phyloP scores from a whole-genome alignment of 2,329 filamentous ascomycete genomes.

The Saccharata proteae region DNA sequence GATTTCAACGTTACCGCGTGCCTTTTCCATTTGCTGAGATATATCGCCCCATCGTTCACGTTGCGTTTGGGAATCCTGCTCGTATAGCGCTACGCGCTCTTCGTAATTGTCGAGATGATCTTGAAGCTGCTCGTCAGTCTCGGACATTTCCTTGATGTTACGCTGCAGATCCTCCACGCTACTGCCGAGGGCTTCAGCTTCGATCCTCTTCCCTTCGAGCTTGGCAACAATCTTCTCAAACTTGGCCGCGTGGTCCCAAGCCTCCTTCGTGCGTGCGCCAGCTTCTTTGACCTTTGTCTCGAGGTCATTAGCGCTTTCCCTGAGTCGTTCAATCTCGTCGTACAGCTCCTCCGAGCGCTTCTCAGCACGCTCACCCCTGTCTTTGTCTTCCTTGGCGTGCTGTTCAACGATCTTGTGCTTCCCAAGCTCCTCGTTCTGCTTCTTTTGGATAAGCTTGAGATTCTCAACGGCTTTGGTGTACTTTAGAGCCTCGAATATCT shows the following conservation, averaged over 20 bases:
- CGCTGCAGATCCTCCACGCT: conserved; percentile 58
- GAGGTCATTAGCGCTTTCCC: conserved; percentile 15
- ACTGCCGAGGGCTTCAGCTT: conserved; percentile 56
- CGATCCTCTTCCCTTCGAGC: conserved; percentile 63
- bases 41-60: conserved; percentile 55
- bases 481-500: conserved; percentile 94
- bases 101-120: conserved; percentile 66
- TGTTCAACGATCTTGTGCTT: conserved; percentile 63
- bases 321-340: conserved; percentile 47
- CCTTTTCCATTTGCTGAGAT: conserved; percentile 36
- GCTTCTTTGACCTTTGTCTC: conserved; percentile 22
- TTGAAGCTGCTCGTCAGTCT: conserved; percentile 66
- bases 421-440: conserved; percentile 62
- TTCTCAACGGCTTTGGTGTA: conserved; percentile 97
- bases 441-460: conserved; percentile 76
- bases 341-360: conserved; percentile 47
- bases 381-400: conserved; percentile 72
- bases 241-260: conserved; percentile 59
- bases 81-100: conserved; percentile 54
- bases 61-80: conserved; percentile 50
- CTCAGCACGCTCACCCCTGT: conserved; percentile 56
- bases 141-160: conserved; percentile 64
- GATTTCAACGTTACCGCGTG: conserved; percentile 28
- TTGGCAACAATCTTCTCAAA: conserved; percentile 65
- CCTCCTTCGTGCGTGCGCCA: conserved; percentile 45